Evolutionary conservation across 345 rosid species (phyloP), one percentile per base, ranked within the genome.

Genomic region (Populus alba): DNA sequence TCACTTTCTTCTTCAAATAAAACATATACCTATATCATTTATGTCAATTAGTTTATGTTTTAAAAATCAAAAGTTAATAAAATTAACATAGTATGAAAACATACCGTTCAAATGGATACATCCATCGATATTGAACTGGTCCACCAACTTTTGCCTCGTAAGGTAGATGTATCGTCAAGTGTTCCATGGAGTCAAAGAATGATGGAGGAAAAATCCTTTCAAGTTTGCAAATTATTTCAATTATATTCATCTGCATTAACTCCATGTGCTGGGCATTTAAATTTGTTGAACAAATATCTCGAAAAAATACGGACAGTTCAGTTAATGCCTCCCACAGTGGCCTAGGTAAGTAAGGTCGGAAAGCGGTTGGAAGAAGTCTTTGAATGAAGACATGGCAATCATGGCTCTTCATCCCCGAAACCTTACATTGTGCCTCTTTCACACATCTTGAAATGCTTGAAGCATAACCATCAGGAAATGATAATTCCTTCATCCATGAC

Each of bases 81-180:
- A 37, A 29, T 2, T 53, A 55, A n/a, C 2, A 37, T 73, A 1
- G 9, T 6, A 7, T 39, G 41, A 39, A 39, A 39, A 31, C 41
- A 53, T 13, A 75, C 71, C 70, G 39, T 20, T 75, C 78, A 75
- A 75, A 39, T 22, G 71, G 61, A n/a, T 75, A 63, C 78, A 75
- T 75, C 71, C 59, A 75, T 38, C 61, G 61, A 63, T 75, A 75
- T 38, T 62, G 78, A 1, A 75, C 23, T 10, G 41, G 41, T 39
- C 41, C 41, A 0, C 41, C 10, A 2, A 8, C 41, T 39, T 39
- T 8, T n/a, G 71, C 51, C 9, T 70, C 33, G 2, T 63, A 41
- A 10, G 71, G 61, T 6, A 63, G 1, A 75, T 75, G 70, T 11
- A 37, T 23, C 0, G 57, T 11, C 6, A 75, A 16, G 31, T 63